A percentile compares a stretch with the other conserved stretches of the same genome.
phyloP scores from a whole-genome alignment of 2,329 filamentous ascomycete genomes.

The Huntiella omanensis region DNA sequence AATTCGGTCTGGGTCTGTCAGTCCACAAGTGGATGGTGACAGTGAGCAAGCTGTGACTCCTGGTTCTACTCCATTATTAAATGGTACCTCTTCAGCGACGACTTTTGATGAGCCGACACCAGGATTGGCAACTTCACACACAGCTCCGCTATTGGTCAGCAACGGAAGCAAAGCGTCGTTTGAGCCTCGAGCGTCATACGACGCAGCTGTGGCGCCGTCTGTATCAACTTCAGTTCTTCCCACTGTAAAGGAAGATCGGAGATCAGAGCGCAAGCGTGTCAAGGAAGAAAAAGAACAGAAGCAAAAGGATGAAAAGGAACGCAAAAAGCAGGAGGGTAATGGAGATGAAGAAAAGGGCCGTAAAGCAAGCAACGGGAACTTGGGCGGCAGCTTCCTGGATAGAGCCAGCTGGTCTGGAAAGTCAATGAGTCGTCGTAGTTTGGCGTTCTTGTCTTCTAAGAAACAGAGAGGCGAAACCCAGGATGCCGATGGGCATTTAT shows the following conservation, averaged over 20 bases:
- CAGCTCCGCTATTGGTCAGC: constrained; percentile 29
- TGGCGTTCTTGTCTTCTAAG: constrained; percentile 40
- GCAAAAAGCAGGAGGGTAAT: constrained; percentile 4
- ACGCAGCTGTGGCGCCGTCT: neutral
- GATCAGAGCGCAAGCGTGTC: constrained; percentile 22
- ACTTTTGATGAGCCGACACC: constrained; percentile 26
- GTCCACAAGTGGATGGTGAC: neutral
- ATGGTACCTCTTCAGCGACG: constrained; percentile 3
- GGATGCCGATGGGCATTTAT: neutral
- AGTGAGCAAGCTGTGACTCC: neutral
- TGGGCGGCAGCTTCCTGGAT: constrained; percentile 33
- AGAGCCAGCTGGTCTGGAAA: constrained; percentile 55
- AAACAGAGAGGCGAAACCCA: constrained; percentile 15
- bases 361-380: constrained; percentile 23
- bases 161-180: neutral
- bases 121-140: constrained; percentile 46
- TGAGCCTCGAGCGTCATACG: neutral
- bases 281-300: constrained; percentile 23
- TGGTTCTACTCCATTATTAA: neutral
- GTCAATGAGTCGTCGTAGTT: constrained; percentile 60
- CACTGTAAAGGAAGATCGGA: constrained; percentile 18
- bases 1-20: neutral
- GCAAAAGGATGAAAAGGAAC: constrained; percentile 23
- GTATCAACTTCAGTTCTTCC: neutral
- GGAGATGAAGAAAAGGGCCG: neutral